Conservation (phyloP, 805 yeast genomes). For the Ascoidea rubescens region DNA sequence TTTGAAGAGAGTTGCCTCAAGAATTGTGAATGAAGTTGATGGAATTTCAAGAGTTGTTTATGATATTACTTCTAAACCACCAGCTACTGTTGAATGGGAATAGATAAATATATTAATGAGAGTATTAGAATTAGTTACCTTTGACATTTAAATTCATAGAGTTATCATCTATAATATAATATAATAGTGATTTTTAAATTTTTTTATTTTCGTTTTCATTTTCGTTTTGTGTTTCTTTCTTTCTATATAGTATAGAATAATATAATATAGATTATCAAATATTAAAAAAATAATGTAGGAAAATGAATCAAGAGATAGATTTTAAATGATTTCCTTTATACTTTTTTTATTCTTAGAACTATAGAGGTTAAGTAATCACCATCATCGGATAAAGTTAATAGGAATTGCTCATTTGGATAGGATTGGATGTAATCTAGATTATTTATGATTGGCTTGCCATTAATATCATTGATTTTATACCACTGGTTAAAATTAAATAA, state of each 20-base stretch:
- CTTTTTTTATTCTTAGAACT: constrained; percentile 27
- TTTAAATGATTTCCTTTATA: no score
- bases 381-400: constrained; percentile 53
- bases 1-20: constrained; percentile 83
- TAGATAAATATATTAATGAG: constrained; percentile 20
- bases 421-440: constrained; percentile 17
- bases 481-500: constrained; percentile 43
- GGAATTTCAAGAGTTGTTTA: constrained; percentile 99
- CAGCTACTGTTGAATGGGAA: constrained; percentile 99
- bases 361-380: constrained; percentile 42
- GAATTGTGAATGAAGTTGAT: constrained; percentile 96
- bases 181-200: constrained; percentile 1
- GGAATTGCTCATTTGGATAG: constrained; percentile 28
- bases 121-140: background rate
- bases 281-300: no score
- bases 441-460: constrained; percentile 31
- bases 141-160: background rate
- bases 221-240: no score
- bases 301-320: no score
- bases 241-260: no score
- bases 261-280: no score
- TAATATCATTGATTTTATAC: constrained; percentile 28
- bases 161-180: background rate
- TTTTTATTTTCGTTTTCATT: background rate
- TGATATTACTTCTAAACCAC: constrained; percentile 98